Base-by-base conservation (phyloP, 1,139 yeast genomes). In the Yamadazyma songkhlaensis region DNA sequence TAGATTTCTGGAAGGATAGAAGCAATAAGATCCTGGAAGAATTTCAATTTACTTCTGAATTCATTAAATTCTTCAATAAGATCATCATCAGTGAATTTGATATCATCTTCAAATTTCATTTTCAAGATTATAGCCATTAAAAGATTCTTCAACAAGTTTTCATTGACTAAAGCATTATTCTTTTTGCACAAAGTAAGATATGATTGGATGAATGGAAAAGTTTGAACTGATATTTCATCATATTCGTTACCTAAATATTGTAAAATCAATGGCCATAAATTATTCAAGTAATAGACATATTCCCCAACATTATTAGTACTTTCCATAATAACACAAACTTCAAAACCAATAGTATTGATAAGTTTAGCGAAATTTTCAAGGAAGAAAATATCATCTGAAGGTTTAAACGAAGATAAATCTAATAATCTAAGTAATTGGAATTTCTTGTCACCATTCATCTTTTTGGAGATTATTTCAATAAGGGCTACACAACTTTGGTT, bases 371-470 rank as follows among this genome's bases (percentile, higher is more conserved):
- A 68, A 48, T 81, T 75, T 55, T 90, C 95, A 51, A 81, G 74
- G 47, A 87, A 86, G 34, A 85, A 95, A 29, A 84, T 59, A 26
- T 64, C 60, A 35, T 71, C 73, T 50, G 60, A 46, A 10, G 71
- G 62, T 10, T 35, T 31, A 21, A 83, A 65, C 25, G 64, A 57
- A 2, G 89, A 78, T 42, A 92, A 66, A 52, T 86, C 80, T 38
- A 90, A 67, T 51, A 88, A 64, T 25, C 77, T 68, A 43, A 94
- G 67, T 32, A 94, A 72, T 54, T 89, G 87, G 39, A 90, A 64
- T 59, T 94, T 94, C 55, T 84, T 87, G n/a, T 72, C 67, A 0
- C 96, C 84, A 48, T 84, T 79, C 99, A 94, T 94, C 55, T 94
- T 94, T 57, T 94, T 94, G 48, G 88, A 75, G 37, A 92, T 72